Conservation (phyloP, 371 early-diverging fungal genomes). For the Dinochytrium kinnereticum region DNA sequence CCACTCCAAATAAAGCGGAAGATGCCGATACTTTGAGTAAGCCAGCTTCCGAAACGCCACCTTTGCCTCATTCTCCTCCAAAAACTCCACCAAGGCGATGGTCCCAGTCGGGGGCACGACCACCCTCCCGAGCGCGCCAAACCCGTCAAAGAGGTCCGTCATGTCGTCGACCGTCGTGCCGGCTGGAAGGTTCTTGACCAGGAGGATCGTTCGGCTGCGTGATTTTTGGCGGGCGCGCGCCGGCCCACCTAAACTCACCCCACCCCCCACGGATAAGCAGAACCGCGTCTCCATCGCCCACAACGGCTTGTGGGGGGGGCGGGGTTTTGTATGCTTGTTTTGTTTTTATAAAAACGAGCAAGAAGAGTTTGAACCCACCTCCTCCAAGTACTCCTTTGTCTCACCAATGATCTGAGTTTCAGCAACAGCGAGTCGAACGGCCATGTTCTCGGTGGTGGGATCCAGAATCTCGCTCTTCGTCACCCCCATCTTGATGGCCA, state of each 20-base stretch:
- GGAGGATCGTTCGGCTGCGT: slow-evolving; percentile 85
- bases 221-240: slow-evolving; percentile 58
- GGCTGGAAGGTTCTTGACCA: slow-evolving; percentile 94
- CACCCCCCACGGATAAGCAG: no score
- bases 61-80: slow-evolving; percentile 88
- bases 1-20: slow-evolving; percentile 92
- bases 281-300: no score
- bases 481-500: slow-evolving; percentile 87
- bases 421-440: slow-evolving; percentile 92
- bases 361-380: no score
- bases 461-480: slow-evolving; percentile 87
- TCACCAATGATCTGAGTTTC: slow-evolving; percentile 95
- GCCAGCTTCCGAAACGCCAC: slow-evolving; percentile 88
- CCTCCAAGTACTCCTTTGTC: slow-evolving; percentile 88
- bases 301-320: no score
- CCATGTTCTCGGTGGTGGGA: slow-evolving; percentile 84
- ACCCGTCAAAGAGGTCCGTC: slow-evolving; percentile 77
- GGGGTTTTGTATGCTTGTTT: no score
- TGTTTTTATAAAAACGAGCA: no score
- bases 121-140: slow-evolving; percentile 86
- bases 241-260: no score
- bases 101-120: slow-evolving; percentile 93
- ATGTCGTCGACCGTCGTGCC: slow-evolving; percentile 82
- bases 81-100: slow-evolving; percentile 92
- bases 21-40: slow-evolving; percentile 86